Conservation (phyloP, 2,329 filamentous ascomycete species). For the Aspergillus aculeatus region DNA sequence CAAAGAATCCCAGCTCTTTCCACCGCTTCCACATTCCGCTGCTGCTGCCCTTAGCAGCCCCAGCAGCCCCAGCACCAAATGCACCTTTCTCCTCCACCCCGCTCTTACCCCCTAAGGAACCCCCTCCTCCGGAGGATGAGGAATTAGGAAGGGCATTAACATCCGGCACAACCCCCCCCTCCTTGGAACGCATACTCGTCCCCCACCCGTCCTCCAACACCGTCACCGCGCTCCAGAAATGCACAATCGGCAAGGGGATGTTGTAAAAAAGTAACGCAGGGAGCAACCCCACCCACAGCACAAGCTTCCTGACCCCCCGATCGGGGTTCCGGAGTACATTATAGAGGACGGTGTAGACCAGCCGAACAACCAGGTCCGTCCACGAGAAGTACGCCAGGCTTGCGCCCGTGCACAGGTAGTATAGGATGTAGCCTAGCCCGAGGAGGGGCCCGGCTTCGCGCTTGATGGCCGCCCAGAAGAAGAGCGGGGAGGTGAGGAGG, state of each 20-base stretch:
- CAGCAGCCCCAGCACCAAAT: neutral
- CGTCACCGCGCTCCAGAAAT: slow-evolving; percentile 37
- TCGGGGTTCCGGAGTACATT: slow-evolving; percentile 31
- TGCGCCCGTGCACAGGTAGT: slow-evolving; percentile 31
- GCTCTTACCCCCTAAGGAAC: slow-evolving; percentile 15
- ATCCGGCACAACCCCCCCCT: neutral
- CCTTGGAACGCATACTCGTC: slow-evolving; percentile 34
- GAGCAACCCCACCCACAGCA: slow-evolving; percentile 22
- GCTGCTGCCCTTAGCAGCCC: too few species aligned
- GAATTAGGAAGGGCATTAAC: neutral
- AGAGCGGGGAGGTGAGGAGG: slow-evolving; percentile 32
- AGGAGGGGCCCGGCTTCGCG: slow-evolving; percentile 33
- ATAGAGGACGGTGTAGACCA: slow-evolving; percentile 30
- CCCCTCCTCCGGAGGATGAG: neutral
- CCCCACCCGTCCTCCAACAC: slow-evolving; percentile 37
- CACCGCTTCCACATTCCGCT: slow-evolving; percentile 17
- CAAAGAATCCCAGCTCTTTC: slow-evolving; percentile 31
- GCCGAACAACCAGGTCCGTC: slow-evolving; percentile 29
- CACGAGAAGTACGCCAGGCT: slow-evolving; percentile 28
- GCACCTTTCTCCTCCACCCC: slow-evolving; percentile 20
- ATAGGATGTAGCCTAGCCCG: slow-evolving; percentile 27
- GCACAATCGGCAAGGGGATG: slow-evolving; percentile 35
- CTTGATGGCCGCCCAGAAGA: slow-evolving; percentile 35
- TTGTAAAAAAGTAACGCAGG: slow-evolving; percentile 36
- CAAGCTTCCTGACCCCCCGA: slow-evolving; percentile 12